Evolutionary conservation across 2,329 filamentous ascomycete genomes (phyloP).

Genomic region (Shiraia sp.): DNA sequence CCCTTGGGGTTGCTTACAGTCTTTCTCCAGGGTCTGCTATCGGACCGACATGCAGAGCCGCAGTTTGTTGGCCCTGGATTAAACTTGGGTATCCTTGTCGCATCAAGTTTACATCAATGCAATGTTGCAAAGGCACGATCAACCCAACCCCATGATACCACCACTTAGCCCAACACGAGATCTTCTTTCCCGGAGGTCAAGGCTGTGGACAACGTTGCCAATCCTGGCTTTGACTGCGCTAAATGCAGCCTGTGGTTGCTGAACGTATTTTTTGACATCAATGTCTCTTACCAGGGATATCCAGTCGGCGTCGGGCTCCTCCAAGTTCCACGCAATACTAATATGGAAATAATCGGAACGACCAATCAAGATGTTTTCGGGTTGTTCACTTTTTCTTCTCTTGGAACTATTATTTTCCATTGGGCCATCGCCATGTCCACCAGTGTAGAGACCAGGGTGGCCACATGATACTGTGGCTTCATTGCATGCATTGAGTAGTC

Average conservation of each 20-base stretch:
- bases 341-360: conserved; percentile 73
- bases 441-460: conserved; percentile 72
- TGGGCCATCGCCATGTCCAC: conserved; percentile 34
- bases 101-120: conserved; percentile 9
- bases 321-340: conserved; percentile 78
- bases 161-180: conserved; percentile 13
- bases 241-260: conserved; percentile 36
- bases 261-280: conserved; percentile 22
- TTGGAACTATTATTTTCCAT: conserved; percentile 24
- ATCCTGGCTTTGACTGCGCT: conserved; percentile 54
- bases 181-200: conserved; percentile 31
- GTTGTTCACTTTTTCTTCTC: conserved; percentile 15
- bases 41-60: too few species aligned
- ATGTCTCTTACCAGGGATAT: conserved; percentile 25
- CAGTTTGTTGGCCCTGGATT: too few species aligned
- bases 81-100: not conserved
- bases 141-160: conserved; percentile 21
- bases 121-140: conserved; percentile 4
- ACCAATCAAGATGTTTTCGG: conserved; percentile 36
- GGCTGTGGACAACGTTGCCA: conserved; percentile 46
- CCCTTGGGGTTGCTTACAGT: too few species aligned
- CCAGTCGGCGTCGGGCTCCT: conserved; percentile 32
- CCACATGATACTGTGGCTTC: conserved; percentile 59
- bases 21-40: too few species aligned
- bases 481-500: conserved; percentile 71